phyloP scores from a whole-genome alignment of 805 yeast genomes.

The Wickerhamomyces pijperi region DNA sequence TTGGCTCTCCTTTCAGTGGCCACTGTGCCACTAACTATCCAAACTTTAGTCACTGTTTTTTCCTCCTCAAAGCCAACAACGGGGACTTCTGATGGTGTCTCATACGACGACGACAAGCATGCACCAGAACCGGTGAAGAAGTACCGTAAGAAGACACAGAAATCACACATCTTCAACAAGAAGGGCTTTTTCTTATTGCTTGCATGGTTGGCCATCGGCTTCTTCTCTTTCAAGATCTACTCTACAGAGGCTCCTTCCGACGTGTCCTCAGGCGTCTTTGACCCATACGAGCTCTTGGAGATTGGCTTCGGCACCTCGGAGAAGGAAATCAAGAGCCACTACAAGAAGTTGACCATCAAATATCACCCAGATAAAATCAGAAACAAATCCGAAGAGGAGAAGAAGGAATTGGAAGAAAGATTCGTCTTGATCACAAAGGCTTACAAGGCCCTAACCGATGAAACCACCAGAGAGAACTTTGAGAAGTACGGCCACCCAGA shows the following conservation, averaged over 20 bases:
- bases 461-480: slow-evolving; percentile 68
- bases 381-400: slow-evolving; percentile 43
- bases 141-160: slow-evolving; percentile 6
- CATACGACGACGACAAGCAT: slow-evolving; percentile 3
- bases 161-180: slow-evolving; percentile 7
- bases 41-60: slow-evolving; percentile 4
- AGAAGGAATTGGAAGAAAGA: slow-evolving; percentile 52
- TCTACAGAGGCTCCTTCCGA: slow-evolving; percentile 22
- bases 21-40: slow-evolving; percentile 13
- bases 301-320: slow-evolving; percentile 60
- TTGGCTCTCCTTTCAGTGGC: slow-evolving; percentile 16
- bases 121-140: slow-evolving; percentile 5
- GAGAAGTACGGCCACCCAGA: slow-evolving; percentile 93
- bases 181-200: slow-evolving; percentile 8
- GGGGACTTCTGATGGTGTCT: slow-evolving; percentile 1
- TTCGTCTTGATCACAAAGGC: slow-evolving; percentile 84
- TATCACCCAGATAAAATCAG: slow-evolving; percentile 91
- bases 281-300: slow-evolving; percentile 84
- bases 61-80: not conserved
- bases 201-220: slow-evolving; percentile 23
- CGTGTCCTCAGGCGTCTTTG: slow-evolving; percentile 46
- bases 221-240: slow-evolving; percentile 24
- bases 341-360: slow-evolving; percentile 77
- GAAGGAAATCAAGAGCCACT: slow-evolving; percentile 67
- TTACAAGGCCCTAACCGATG: slow-evolving; percentile 91